These are phyloP conservation scores for Cocos nucifera DNA, from an alignment of 176 grass and related monocot species.

Conservation along the genomic window DNA sequence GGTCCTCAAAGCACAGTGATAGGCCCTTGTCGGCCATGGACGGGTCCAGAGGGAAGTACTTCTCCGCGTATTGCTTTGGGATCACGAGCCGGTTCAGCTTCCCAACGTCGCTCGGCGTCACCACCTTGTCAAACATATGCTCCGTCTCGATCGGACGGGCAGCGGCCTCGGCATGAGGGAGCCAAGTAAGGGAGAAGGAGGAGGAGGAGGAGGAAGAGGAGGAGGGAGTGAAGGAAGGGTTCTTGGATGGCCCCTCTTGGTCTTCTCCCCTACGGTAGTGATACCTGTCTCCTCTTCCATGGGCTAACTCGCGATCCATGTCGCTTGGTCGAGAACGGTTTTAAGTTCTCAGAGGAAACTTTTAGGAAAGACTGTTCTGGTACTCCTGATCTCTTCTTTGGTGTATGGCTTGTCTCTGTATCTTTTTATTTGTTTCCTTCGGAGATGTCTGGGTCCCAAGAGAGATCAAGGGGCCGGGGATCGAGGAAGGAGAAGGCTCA, in stretches of 20 bases:
- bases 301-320: background rate
- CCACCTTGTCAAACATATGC: constrained; percentile 71
- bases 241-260: background rate
- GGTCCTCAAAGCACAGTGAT: constrained; percentile 43
- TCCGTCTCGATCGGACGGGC: constrained; percentile 6
- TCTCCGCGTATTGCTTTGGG: constrained; percentile 69
- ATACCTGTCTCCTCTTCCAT: background rate
- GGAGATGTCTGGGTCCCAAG: background rate
- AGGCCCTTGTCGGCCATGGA: constrained; percentile 23
- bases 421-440: no score
- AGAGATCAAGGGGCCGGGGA: background rate
- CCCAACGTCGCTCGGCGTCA: constrained; percentile 83
- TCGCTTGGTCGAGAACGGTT: no score
- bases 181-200: background rate
- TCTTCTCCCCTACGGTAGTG: background rate
- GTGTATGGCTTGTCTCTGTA: no score
- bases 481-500: no score
- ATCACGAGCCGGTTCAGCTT: constrained; percentile 83
- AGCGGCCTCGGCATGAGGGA: no score
- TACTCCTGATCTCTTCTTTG: background rate
- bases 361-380: background rate
- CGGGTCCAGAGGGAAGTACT: constrained; percentile 41
- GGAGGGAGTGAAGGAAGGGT: background rate
- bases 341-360: no score
- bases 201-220: background rate